Conservation (phyloP, 371 early-diverging fungal genomes). For the Fennellomyces sp. region DNA sequence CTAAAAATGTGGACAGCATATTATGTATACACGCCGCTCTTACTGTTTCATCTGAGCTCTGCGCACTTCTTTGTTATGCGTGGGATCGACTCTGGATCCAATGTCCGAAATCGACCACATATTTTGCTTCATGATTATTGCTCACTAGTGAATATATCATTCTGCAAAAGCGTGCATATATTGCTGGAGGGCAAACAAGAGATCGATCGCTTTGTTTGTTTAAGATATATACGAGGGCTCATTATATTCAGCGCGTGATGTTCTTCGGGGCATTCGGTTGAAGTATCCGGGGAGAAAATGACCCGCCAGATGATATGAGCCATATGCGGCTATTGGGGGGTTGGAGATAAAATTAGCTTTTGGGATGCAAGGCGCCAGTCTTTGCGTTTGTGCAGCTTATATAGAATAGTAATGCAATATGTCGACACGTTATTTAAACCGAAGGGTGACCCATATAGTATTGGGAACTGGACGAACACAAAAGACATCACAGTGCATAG, state of each 20-base stretch:
- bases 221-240: neutral
- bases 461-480: neutral
- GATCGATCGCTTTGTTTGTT: neutral
- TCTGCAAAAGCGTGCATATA: neutral
- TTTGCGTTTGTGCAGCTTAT: neutral
- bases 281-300: neutral
- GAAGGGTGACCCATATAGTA: neutral
- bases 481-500: constrained; percentile 4
- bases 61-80: no score
- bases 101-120: no score
- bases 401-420: neutral
- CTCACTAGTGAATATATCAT: no score
- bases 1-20: neutral
- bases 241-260: neutral
- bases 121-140: no score
- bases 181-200: neutral
- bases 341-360: neutral
- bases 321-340: neutral
- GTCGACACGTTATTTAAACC: neutral
- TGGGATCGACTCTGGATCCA: no score
- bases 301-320: constrained; percentile 1
- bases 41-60: constrained; percentile 1
- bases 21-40: no score
- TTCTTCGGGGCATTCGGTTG: neutral
- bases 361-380: neutral